Evolutionary conservation across 805 yeast genomes (phyloP), one percentile per base, ranked within the genome.

Genomic region (Candida sithepensis): DNA sequence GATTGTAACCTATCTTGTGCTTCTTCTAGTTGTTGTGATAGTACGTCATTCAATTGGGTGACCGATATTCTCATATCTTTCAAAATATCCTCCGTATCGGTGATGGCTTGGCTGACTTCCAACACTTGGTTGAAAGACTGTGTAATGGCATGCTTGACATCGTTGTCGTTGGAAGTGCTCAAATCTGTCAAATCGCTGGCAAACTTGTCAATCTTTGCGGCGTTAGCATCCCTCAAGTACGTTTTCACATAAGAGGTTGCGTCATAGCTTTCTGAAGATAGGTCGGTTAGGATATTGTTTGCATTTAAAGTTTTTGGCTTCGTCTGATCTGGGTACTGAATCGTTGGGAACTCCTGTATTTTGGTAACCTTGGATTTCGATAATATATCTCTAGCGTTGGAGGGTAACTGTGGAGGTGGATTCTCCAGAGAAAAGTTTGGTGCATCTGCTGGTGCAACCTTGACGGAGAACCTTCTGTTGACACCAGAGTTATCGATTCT

Each of bases 161-260:
- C 87, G 22, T 69, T 68, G 18, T 77, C 77, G 36, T 85, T 77
- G 39, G 74, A 62, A 3, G 67, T 61, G 36, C 79, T 75, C 53
- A 84, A 72, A 37, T 71, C 68, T 2, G 65, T 58, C 52, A 87
- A 67, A 44, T 74, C 75, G 18, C 78, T 74, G 9, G 83, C 80
- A 64, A 85, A 85, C 46, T 78, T 80, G 56, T 86, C 90, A 30
- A 88, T 84, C 50, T 83, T 86, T 1, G 79, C 65, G 2, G 91
- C 92, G 6, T 85, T 78, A 1, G 89, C 88, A 51, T 80, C 77
- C 10, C 80, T 69, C 50, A 88, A 62, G 46, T 79, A 77, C 13
- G 68, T 59, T 12, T 72, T 71, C 3, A 81, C 75, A 56, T 73
- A 81, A 2, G 56, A 47, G 21, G 70, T 71, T 1, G 85, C 80